Evolutionary conservation across 1,139 yeast species (phyloP).

Genomic region (Pichia sp.): DNA sequence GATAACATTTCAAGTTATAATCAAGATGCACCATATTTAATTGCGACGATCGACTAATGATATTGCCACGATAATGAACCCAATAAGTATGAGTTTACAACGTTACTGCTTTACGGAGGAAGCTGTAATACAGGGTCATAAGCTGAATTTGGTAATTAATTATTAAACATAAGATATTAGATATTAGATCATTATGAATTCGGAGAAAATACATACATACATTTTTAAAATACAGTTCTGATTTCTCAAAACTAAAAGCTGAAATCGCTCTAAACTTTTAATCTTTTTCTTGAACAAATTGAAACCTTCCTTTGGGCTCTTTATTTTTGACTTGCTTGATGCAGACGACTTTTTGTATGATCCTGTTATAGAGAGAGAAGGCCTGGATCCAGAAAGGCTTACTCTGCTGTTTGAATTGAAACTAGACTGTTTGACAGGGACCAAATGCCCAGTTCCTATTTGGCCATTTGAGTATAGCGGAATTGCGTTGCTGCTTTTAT

Average conservation of each 20-base stretch:
- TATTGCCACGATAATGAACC: no score
- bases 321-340: constrained; percentile 6
- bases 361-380: neutral
- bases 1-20: neutral
- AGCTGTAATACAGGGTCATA: no score
- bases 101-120: neutral
- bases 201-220: neutral
- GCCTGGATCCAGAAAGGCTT: neutral
- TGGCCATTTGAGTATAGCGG: neutral
- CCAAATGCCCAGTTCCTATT: neutral
- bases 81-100: neutral
- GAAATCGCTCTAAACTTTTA: constrained; percentile 7
- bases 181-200: neutral
- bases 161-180: constrained; percentile 3
- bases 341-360: neutral
- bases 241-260: neutral
- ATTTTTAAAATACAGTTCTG: neutral
- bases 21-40: neutral
- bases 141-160: neutral
- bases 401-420: neutral
- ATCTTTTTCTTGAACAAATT: constrained; percentile 18
- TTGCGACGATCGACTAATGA: neutral
- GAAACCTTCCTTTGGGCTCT: constrained; percentile 19
- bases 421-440: neutral
- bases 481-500: neutral